Base-by-base conservation (phyloP, 2,329 filamentous ascomycete genomes). In the Rhexocercosporidium sp. region DNA sequence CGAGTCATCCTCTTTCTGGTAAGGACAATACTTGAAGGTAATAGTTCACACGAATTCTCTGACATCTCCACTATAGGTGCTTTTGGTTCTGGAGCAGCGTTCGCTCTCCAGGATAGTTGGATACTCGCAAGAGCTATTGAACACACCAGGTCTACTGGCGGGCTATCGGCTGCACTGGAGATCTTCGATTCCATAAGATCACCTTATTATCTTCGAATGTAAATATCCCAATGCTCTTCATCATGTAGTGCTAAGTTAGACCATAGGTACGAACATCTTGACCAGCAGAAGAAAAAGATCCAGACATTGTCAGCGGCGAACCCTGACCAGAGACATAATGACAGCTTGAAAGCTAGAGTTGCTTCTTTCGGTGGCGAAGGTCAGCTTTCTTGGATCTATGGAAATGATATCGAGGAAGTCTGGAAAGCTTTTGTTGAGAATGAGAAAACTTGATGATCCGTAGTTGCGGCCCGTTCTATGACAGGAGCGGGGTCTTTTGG, bases 1-100 rank as follows among this genome's bases (percentile, higher is more conserved):
- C 84, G 0, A 86, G 84, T 1, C 85, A 88, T 72, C 83, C 85
- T 0, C 78, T 86, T 0, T 84, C 83, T 0, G 83, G 83, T 71
- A 59, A 47, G 54, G 49, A 29, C 20, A 20, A 8, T 7, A 20
- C 14, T n/a, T 37, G 11, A 16, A 8, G 27, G 4, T 16, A 3
- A 14, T 11, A 25, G 3, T 7, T n/a, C n/a, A n/a, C n/a, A n/a
- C n/a, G 22, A 22, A 47, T 22, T 8, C 20, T 1, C 44, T 47
- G 3, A 47, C 44, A 3, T 44, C n/a, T 9, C 20, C 29, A 4
- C 7, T 75, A 62, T 7, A 74, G 79, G 79, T 2, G 80, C 79
- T 0, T 81, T 81, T 69, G 81, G 82, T 0, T 81, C 81, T 3
- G 81, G 82, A 0, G 81, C 82, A 5, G 81, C 78, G 0, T 82